These are phyloP conservation scores for Aspergillus proliferans DNA, from an alignment of 2,329 filamentous ascomycete genomes.

Conservation along the genomic window DNA sequence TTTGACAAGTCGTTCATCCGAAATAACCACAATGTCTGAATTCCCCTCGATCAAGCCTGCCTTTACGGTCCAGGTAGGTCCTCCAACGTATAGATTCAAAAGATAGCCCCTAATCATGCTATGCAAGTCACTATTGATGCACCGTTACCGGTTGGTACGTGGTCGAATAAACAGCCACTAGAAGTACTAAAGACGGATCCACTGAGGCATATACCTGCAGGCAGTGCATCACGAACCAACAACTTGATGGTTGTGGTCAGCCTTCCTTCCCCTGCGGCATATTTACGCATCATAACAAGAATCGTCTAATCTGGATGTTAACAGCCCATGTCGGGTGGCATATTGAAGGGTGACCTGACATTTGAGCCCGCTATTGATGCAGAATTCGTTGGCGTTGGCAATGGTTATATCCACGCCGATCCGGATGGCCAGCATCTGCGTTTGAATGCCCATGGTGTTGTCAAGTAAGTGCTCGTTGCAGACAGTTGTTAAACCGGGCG, in stretches of 20 bases:
- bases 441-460: constrained; percentile 34
- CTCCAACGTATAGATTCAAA: neutral
- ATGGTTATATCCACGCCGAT: constrained; percentile 40
- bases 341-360: constrained; percentile 28
- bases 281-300: neutral
- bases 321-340: constrained; percentile 35
- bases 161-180: neutral
- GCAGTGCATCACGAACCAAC: constrained; percentile 30
- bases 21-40: constrained; percentile 25
- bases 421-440: constrained; percentile 34
- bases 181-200: neutral
- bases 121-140: constrained; percentile 27
- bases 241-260: constrained; percentile 34
- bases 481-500: neutral
- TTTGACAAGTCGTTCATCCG: too few relatives aligned
- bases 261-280: neutral
- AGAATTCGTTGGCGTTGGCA: constrained; percentile 31
- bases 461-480: constrained; percentile 27
- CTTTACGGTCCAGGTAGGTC: constrained; percentile 32
- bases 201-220: constrained; percentile 13
- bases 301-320: neutral
- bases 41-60: constrained; percentile 37
- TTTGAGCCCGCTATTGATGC: constrained; percentile 34
- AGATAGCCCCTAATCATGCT: neutral
- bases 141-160: constrained; percentile 26